These are phyloP conservation scores for Zygoascus sp. DNA, from an alignment of 1,139 yeast genomes.

Conservation along the genomic window DNA sequence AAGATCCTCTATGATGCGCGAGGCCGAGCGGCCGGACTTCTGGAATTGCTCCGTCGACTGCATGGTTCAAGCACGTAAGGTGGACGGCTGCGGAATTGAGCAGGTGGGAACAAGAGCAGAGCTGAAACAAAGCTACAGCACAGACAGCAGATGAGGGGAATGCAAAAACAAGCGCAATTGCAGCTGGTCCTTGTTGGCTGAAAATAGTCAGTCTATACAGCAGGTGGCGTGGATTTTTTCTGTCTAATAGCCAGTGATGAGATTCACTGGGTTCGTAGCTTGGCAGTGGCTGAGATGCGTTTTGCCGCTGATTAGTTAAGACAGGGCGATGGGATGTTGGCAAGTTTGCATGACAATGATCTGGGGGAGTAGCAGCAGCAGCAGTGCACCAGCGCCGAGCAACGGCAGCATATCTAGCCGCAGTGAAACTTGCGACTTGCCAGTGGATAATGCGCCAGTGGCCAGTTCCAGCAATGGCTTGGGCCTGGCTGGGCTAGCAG, in stretches of 20 bases:
- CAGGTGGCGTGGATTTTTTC: too few relatives aligned
- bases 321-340: constrained; percentile 4
- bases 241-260: neutral
- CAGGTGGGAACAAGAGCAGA: too few relatives aligned
- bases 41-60: neutral
- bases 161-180: neutral
- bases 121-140: too few relatives aligned
- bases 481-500: neutral
- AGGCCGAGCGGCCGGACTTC: constrained; percentile 25
- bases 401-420: too few relatives aligned
- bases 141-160: neutral
- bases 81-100: neutral
- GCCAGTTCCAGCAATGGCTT: neutral
- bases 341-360: neutral
- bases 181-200: too few relatives aligned
- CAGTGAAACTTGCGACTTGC: neutral
- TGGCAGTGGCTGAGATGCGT: constrained; percentile 4
- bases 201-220: too few relatives aligned
- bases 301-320: neutral
- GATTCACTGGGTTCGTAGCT: neutral
- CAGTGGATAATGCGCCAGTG: neutral
- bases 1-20: constrained; percentile 30
- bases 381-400: neutral
- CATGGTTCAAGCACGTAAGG: neutral
- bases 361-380: neutral